Evolutionary conservation across 2,329 filamentous ascomycete genomes (phyloP).

Genomic region (Aquanectria penicillioides): DNA sequence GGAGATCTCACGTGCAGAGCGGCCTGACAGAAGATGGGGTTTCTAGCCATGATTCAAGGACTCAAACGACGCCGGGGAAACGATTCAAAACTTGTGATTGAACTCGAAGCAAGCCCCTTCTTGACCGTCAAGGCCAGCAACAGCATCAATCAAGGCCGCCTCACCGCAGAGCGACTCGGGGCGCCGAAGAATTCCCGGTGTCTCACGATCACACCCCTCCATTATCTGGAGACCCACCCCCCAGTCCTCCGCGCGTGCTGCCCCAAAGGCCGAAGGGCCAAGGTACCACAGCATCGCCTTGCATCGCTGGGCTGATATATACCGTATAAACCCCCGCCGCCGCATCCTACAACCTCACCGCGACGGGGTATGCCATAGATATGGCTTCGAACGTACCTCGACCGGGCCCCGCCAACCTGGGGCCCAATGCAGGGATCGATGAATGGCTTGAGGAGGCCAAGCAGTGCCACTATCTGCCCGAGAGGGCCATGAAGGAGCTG

Average conservation of each 20-base stretch:
- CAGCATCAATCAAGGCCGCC: not conserved
- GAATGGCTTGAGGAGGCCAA: constrained; percentile 98
- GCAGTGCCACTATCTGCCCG: constrained; percentile 95
- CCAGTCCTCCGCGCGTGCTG: constrained; percentile 36
- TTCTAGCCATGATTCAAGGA: not conserved
- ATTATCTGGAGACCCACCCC: constrained; percentile 42
- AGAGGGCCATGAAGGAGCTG: constrained; percentile 96
- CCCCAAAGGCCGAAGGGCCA: constrained; percentile 16
- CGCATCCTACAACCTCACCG: constrained; percentile 28
- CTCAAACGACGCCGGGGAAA: not conserved
- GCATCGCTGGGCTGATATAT: constrained; percentile 38
- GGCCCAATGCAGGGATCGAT: constrained; percentile 85
- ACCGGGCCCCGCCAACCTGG: constrained; percentile 88
- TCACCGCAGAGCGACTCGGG: not conserved
- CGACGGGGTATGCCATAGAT: constrained; percentile 40
- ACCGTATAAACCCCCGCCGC: constrained; percentile 26
- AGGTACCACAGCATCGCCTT: constrained; percentile 39
- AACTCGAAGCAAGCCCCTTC: too few relatives aligned
- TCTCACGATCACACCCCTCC: constrained; percentile 44
- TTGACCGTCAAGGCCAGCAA: too few relatives aligned
- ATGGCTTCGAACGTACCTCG: constrained; percentile 74
- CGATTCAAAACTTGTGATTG: not conserved
- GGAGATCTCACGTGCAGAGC: constrained; percentile 27
- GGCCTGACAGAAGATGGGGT: constrained; percentile 2
- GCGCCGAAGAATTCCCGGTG: constrained; percentile 43